Conservation (phyloP, 192 early-diverging fungal species). For the Chytriomyces hyalinus region DNA sequence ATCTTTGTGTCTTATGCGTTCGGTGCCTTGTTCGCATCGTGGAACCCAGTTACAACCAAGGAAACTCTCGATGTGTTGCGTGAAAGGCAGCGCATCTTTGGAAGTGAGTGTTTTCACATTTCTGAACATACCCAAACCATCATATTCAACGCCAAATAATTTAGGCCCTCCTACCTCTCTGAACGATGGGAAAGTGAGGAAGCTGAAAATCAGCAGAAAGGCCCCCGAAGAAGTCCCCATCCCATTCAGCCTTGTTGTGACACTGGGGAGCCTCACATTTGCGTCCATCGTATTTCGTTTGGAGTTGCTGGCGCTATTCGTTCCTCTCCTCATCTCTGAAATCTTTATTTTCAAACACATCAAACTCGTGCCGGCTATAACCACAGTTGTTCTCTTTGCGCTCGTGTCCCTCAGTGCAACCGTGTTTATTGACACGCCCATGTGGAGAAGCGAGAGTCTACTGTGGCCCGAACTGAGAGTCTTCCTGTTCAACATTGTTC, state of each 20-base stretch:
- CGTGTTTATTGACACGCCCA: slow-evolving; percentile 72
- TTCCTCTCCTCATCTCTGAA: slow-evolving; percentile 50
- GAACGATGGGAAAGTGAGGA: slow-evolving; percentile 42
- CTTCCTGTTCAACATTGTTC: slow-evolving; percentile 78
- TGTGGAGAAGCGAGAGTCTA: slow-evolving; percentile 64
- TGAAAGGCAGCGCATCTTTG: slow-evolving; percentile 26
- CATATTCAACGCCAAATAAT: no score
- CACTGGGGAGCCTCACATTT: slow-evolving; percentile 33
- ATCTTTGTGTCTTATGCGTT: slow-evolving; percentile 58
- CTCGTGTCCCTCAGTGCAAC: slow-evolving; percentile 44
- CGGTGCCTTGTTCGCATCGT: slow-evolving; percentile 13
- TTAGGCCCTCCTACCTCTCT: slow-evolving; percentile 81
- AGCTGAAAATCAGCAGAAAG: background rate
- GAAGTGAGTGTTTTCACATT: slow-evolving; percentile 28
- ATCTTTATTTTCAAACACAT: slow-evolving; percentile 39
- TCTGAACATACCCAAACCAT: no score
- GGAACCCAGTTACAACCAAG: slow-evolving; percentile 24
- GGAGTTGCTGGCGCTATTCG: slow-evolving; percentile 61
- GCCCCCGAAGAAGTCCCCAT: background rate
- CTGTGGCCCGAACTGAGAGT: slow-evolving; percentile 78
- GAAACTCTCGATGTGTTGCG: slow-evolving; percentile 8
- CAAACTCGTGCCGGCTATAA: slow-evolving; percentile 10
- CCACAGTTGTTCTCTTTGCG: slow-evolving; percentile 11
- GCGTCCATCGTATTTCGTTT: slow-evolving; percentile 62
- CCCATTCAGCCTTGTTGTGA: background rate